A percentile compares a stretch with the other conserved stretches of the same genome.
Evolutionary conservation across 192 early-diverging fungal species (phyloP).

Genomic region (Backusella sp.): DNA sequence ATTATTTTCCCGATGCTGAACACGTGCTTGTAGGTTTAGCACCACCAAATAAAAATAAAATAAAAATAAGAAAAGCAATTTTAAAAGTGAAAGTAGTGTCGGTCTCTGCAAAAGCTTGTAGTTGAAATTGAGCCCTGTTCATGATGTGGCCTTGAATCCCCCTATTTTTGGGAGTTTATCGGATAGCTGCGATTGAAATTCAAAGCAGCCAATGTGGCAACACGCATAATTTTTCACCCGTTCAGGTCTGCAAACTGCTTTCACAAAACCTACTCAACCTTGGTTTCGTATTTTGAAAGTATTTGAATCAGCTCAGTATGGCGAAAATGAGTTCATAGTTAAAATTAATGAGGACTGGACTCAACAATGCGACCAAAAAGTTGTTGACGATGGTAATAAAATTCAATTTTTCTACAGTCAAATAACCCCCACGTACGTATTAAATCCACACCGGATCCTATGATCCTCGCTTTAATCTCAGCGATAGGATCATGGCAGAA

Average conservation of each 20-base stretch:
- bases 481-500: neutral
- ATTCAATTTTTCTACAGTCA: conserved; percentile 20
- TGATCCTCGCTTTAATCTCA: conserved; percentile 17
- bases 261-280: neutral
- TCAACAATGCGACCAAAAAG: neutral
- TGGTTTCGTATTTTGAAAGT: neutral
- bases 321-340: conserved; percentile 1
- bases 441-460: neutral
- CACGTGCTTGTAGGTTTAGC: conserved; percentile 57
- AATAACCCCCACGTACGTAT: conserved; percentile 25
- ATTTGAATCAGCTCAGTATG: neutral
- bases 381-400: neutral
- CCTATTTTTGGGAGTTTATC: conserved; percentile 73
- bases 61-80: conserved; percentile 54
- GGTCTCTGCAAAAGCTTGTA: conserved; percentile 51
- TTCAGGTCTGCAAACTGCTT: conserved; percentile 15
- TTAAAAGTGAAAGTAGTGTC: conserved; percentile 71
- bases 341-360: conserved; percentile 4
- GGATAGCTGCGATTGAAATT: conserved; percentile 44
- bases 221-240: conserved; percentile 22
- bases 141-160: conserved; percentile 67
- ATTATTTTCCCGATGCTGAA: conserved; percentile 58
- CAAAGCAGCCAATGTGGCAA: conserved; percentile 44
- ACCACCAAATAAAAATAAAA: conserved; percentile 1
- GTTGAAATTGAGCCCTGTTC: conserved; percentile 62